Percentiles rank a stretch among this genome's conserved stretches.
Conservation (phyloP, 1,284 basidiomycete genomes). For the Leccinum pachyderme region DNA sequence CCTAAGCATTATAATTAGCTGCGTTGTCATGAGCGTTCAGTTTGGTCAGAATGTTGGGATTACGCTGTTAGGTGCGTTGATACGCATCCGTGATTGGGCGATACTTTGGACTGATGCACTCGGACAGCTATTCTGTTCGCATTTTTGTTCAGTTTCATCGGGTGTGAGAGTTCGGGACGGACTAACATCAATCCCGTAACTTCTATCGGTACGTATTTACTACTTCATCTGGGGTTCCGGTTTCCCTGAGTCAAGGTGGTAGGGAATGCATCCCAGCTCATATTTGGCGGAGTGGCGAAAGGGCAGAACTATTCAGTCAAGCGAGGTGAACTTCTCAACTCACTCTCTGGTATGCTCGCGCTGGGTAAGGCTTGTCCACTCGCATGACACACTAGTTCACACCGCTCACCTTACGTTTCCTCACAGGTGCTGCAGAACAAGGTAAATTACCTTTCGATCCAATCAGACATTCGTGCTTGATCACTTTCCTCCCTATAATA, state of each 20-base stretch:
- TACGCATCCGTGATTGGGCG: neutral
- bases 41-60: constrained; percentile 61
- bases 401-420: neutral
- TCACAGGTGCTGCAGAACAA: constrained; percentile 15
- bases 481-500: neutral
- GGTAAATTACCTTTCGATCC: constrained; percentile 3
- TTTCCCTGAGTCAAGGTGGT: constrained; percentile 4
- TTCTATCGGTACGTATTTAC: constrained; percentile 9
- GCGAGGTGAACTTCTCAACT: constrained; percentile 8
- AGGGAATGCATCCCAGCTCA: constrained; percentile 19
- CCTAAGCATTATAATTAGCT: constrained; percentile 50
- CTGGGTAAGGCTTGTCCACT: neutral
- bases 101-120: neutral
- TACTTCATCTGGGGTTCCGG: neutral
- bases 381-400: neutral
- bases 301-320: constrained; percentile 8
- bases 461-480: neutral
- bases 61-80: constrained; percentile 40
- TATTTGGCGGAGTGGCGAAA: constrained; percentile 12
- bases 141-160: constrained; percentile 19
- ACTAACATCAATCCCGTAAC: constrained; percentile 18
- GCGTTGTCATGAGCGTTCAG: constrained; percentile 53
- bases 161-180: constrained; percentile 11
- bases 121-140: constrained; percentile 11
- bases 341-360: constrained; percentile 17